A percentile compares a stretch with the other conserved stretches of the same genome.
Conservation (phyloP, 106 monocot genomes). For the Dendrobium catenatum region DNA sequence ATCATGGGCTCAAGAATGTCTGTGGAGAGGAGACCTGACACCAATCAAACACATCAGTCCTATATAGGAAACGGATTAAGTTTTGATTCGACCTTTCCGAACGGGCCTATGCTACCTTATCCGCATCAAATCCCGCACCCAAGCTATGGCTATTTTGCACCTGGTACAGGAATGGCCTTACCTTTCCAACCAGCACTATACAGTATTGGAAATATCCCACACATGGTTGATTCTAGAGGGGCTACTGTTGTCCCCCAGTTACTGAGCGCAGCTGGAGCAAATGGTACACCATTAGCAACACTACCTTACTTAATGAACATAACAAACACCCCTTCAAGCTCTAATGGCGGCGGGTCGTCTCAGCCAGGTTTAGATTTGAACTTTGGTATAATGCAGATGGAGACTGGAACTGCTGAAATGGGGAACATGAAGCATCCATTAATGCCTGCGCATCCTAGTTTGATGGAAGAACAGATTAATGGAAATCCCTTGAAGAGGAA, state of each 20-base stretch:
- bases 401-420: background rate
- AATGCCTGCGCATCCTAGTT: slow-evolving; percentile 14
- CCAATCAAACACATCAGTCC: slow-evolving; percentile 7
- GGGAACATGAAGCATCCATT: slow-evolving; percentile 25
- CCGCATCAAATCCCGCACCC: slow-evolving; percentile 22
- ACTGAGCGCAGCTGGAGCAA: slow-evolving; percentile 15
- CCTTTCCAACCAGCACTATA: slow-evolving; percentile 37
- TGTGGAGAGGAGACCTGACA: slow-evolving; percentile 30
- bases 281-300: slow-evolving; percentile 6
- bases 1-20: slow-evolving; percentile 31
- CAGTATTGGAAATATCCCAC: slow-evolving; percentile 28
- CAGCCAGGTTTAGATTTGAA: slow-evolving; percentile 57
- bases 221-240: slow-evolving; percentile 1
- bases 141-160: slow-evolving; percentile 27
- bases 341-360: slow-evolving; percentile 19
- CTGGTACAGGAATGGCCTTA: slow-evolving; percentile 22
- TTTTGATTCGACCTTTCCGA: background rate
- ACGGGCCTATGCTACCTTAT: slow-evolving; percentile 19
- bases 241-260: slow-evolving; percentile 30
- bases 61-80: background rate
- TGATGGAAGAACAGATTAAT: too few relatives aligned
- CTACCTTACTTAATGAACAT: slow-evolving; percentile 39
- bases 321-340: slow-evolving; percentile 15
- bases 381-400: slow-evolving; percentile 14
- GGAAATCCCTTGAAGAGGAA: slow-evolving; percentile 36